Evolutionary conservation across 495 filamentous ascomycete genomes (phyloP).

Genomic region (Penicillium robsamsonii): DNA sequence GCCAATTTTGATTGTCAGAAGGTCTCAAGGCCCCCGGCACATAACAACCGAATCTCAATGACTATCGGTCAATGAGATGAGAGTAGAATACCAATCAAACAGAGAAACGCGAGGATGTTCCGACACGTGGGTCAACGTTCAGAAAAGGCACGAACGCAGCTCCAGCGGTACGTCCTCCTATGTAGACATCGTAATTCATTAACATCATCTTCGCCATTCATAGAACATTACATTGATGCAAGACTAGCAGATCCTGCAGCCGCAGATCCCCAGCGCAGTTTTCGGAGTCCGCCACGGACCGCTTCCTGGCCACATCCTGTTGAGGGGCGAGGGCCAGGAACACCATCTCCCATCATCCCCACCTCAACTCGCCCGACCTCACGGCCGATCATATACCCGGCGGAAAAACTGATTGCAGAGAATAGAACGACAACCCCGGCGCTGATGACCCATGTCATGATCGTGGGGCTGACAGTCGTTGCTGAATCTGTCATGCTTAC

Average conservation of each 20-base stretch:
- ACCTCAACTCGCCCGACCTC: constrained; percentile 74
- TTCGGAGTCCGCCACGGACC: constrained; percentile 41
- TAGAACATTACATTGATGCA: constrained; percentile 19
- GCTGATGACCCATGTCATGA: constrained; percentile 88
- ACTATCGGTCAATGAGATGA: not conserved
- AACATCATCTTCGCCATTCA: constrained; percentile 4
- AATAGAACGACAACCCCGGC: constrained; percentile 92
- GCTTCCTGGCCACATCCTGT: constrained; percentile 45
- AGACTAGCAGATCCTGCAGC: constrained; percentile 39
- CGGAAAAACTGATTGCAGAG: constrained; percentile 87
- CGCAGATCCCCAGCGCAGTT: constrained; percentile 44
- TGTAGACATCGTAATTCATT: constrained; percentile 5
- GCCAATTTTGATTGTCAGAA: constrained; percentile 1
- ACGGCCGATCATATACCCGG: constrained; percentile 83
- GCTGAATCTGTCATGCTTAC: constrained; percentile 30
- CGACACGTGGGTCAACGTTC: not conserved
- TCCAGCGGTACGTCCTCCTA: not conserved
- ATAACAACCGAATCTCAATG: not conserved
- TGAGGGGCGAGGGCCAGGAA: constrained; percentile 34
- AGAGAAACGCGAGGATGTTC: not conserved
- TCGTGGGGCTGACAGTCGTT: constrained; percentile 53
- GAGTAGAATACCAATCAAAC: not conserved
- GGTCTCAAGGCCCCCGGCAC: not conserved
- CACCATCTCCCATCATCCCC: constrained; percentile 35
- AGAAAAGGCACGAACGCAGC: not conserved